Evolutionary conservation across 2,329 filamentous ascomycete species (phyloP).

Genomic region (Phialocephala subalpina): DNA sequence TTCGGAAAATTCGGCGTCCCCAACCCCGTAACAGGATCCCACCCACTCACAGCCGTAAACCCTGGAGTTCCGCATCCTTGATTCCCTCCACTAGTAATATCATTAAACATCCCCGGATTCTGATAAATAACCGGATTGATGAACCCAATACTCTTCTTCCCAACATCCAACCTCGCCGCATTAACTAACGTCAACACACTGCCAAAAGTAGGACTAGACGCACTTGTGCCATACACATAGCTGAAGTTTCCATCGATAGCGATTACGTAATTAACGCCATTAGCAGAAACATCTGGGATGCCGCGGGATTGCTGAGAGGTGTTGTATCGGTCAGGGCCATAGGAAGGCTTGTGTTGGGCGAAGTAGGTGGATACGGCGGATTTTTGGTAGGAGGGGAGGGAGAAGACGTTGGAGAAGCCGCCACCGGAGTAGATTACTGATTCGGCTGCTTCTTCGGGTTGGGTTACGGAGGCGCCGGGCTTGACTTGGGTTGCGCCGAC

Average conservation of each 20-base stretch:
- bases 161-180: slow-evolving; percentile 15
- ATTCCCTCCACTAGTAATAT: slow-evolving; percentile 16
- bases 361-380: slow-evolving; percentile 16
- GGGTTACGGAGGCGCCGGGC: slow-evolving; percentile 43
- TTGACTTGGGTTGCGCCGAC: slow-evolving; percentile 41
- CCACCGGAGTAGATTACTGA: slow-evolving; percentile 76
- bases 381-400: slow-evolving; percentile 32
- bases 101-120: slow-evolving; percentile 16
- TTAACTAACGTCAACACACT: slow-evolving; percentile 20
- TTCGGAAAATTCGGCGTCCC: slow-evolving; percentile 21
- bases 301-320: slow-evolving; percentile 44
- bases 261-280: slow-evolving; percentile 53
- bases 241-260: slow-evolving; percentile 54
- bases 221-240: slow-evolving; percentile 16
- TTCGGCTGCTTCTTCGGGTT: slow-evolving; percentile 55
- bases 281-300: slow-evolving; percentile 57
- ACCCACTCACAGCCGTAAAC: slow-evolving; percentile 14
- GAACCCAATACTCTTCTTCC: slow-evolving; percentile 20
- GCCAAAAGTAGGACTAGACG: slow-evolving; percentile 15
- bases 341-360: not conserved
- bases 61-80: slow-evolving; percentile 18
- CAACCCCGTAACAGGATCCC: slow-evolving; percentile 20
- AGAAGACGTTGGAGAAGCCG: slow-evolving; percentile 71
- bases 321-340: slow-evolving; percentile 16
- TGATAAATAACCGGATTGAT: slow-evolving; percentile 18